Evolutionary conservation across 176 grass and related monocot species (phyloP).

Genomic region (Aechmea fasciata): DNA sequence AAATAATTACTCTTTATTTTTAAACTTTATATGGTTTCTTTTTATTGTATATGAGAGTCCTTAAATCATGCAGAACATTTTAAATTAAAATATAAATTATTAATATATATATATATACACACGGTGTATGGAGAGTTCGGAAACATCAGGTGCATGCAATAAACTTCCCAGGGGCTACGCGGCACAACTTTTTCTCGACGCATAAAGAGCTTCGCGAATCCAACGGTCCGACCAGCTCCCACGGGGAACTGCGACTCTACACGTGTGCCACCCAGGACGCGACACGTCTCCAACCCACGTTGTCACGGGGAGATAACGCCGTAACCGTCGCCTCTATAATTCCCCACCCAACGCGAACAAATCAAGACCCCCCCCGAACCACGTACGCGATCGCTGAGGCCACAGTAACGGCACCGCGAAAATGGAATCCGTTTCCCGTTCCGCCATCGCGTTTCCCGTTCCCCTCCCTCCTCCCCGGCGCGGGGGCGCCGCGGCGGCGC

Average conservation of each 20-base stretch:
- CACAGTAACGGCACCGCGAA: not conserved
- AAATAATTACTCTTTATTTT: no score
- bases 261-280: not conserved
- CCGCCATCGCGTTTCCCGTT: not conserved
- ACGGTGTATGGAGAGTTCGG: no score
- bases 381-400: not conserved
- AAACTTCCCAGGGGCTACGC: no score
- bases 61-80: no score
- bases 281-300: constrained; percentile 3
- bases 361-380: no score
- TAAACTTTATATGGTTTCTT: no score
- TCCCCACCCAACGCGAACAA: not conserved
- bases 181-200: no score
- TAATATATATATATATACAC: no score
- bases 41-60: no score
- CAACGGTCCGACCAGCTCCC: not conserved
- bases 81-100: no score
- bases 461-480: not conserved
- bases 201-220: not conserved
- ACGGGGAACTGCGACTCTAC: not conserved
- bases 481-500: not conserved
- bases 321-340: not conserved
- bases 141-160: no score
- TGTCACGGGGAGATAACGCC: not conserved
- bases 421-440: constrained; percentile 15